Conservation (phyloP, 768 basidiomycete genomes). For the Agrocybe praecox region DNA sequence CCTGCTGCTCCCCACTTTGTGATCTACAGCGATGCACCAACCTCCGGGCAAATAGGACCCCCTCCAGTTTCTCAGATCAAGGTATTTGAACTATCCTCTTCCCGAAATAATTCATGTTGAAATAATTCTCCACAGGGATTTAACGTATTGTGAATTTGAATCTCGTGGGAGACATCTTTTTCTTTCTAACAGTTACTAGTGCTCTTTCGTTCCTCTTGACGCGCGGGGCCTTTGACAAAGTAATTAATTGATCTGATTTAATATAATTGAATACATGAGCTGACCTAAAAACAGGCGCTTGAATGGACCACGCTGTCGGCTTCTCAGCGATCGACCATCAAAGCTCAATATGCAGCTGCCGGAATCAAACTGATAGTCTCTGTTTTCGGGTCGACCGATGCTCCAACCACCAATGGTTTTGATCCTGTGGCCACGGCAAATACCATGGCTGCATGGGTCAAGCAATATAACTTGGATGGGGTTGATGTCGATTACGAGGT, state of each 20-base stretch:
- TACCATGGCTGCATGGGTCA: slow-evolving; percentile 67
- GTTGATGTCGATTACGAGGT: slow-evolving; percentile 77
- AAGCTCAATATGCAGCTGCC: slow-evolving; percentile 54
- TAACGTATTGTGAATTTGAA: slow-evolving; percentile 56
- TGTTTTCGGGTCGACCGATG: slow-evolving; percentile 58
- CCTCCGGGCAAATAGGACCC: slow-evolving; percentile 46
- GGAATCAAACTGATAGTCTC: slow-evolving; percentile 65
- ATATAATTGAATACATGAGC: not conserved
- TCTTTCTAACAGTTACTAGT: slow-evolving; percentile 25
- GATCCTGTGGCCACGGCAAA: slow-evolving; percentile 65
- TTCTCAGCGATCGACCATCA: slow-evolving; percentile 46
- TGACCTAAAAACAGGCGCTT: slow-evolving; percentile 34
- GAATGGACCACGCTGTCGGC: slow-evolving; percentile 54
- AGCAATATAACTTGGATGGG: slow-evolving; percentile 63
- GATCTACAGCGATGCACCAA: slow-evolving; percentile 42
- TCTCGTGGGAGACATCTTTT: not conserved
- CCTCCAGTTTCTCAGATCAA: slow-evolving; percentile 48
- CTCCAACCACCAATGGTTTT: slow-evolving; percentile 56
- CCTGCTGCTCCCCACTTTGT: slow-evolving; percentile 55
- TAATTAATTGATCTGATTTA: slow-evolving; percentile 7
- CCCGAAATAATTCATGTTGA: not conserved
- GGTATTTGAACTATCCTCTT: slow-evolving; percentile 25
- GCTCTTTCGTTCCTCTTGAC: slow-evolving; percentile 54
- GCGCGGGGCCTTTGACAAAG: slow-evolving; percentile 60
- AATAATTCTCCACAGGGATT: slow-evolving; percentile 43